These are phyloP conservation scores for Rhodotorula kratochvilovae DNA, from an alignment of 768 basidiomycete genomes.

Conservation along the genomic window DNA sequence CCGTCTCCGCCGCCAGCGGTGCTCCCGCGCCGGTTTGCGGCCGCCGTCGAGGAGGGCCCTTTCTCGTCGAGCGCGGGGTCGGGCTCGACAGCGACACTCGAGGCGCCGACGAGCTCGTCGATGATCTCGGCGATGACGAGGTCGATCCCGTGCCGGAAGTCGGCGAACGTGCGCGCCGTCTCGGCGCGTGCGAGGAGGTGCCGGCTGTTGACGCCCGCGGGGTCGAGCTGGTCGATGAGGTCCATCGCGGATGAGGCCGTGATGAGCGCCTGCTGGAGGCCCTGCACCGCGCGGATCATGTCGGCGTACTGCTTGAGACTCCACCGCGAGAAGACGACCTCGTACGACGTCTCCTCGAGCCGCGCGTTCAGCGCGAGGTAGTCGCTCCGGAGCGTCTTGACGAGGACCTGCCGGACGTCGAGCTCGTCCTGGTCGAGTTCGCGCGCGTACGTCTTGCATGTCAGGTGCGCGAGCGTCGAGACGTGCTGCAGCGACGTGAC, in stretches of 20 bases:
- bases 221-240: conserved; percentile 36
- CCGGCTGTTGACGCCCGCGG: conserved; percentile 31
- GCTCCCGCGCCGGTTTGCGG: neutral
- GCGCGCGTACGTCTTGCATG: conserved; percentile 31
- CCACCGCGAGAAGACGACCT: conserved; percentile 22
- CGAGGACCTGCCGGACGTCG: conserved; percentile 34
- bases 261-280: conserved; percentile 38
- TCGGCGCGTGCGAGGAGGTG: conserved; percentile 61
- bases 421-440: conserved; percentile 27
- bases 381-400: conserved; percentile 33
- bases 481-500: conserved; percentile 35
- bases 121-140: conserved; percentile 91
- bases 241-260: conserved; percentile 31
- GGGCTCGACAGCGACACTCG: neutral
- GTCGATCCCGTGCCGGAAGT: conserved; percentile 89
- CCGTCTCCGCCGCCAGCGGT: neutral
- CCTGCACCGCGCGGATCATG: conserved; percentile 30
- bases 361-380: conserved; percentile 26
- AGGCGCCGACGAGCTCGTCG: conserved; percentile 30
- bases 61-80: neutral
- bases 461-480: conserved; percentile 29
- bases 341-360: conserved; percentile 29
- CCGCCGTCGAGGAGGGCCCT: neutral
- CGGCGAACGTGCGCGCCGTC: conserved; percentile 55
- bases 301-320: conserved; percentile 16